A percentile compares a stretch with the other conserved stretches of the same genome.
Conservation (phyloP, 768 basidiomycete genomes). For the Termitomyces sp. region DNA sequence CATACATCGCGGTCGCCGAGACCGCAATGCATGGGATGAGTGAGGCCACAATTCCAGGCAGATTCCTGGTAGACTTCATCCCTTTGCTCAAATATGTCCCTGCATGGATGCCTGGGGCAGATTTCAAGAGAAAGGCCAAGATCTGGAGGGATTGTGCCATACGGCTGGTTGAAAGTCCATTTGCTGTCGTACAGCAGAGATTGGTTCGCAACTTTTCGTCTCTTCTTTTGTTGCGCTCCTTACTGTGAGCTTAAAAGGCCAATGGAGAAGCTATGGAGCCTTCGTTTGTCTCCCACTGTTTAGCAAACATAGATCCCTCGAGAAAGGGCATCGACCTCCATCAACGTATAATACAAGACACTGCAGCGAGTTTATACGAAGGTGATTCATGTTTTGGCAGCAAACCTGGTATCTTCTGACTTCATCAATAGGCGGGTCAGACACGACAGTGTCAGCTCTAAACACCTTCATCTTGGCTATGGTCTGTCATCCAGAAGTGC, state of each 20-base stretch:
- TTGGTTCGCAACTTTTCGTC: constrained; percentile 8
- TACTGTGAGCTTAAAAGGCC: neutral
- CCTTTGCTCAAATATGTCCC: constrained; percentile 28
- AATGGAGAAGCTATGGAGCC: constrained; percentile 14
- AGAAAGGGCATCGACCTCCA: neutral
- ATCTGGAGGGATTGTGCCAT: constrained; percentile 15
- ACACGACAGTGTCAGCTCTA: constrained; percentile 19
- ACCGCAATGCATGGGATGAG: constrained; percentile 22
- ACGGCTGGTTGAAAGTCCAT: constrained; percentile 20
- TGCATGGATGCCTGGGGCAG: constrained; percentile 28
- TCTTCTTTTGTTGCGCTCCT: neutral
- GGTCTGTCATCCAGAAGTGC: constrained; percentile 21
- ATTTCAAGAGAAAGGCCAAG: constrained; percentile 27
- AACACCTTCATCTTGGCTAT: constrained; percentile 21
- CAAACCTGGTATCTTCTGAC: neutral
- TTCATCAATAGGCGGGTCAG: neutral
- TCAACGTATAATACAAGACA: neutral
- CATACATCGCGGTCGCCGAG: constrained; percentile 26
- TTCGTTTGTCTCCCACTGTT: constrained; percentile 16
- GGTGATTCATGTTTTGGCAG: neutral
- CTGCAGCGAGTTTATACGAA: neutral
- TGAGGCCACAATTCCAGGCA: constrained; percentile 20
- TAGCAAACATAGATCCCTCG: neutral
- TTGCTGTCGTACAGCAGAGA: constrained; percentile 7
- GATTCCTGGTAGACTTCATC: constrained; percentile 26